Conservation (phyloP, 139 green algal species). For the Chlamydomonas eustigma region DNA sequence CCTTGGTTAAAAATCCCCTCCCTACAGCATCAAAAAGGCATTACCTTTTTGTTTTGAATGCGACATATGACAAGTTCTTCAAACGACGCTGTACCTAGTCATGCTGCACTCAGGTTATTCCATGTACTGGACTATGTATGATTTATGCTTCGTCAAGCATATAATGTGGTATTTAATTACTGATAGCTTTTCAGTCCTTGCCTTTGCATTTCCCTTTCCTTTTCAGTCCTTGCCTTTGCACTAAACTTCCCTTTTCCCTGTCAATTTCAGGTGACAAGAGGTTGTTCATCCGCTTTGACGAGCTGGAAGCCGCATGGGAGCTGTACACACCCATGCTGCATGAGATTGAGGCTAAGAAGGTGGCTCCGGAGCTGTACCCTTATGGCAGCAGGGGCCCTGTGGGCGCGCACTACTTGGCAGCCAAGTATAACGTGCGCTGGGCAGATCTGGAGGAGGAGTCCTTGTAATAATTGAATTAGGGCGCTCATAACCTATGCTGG, state of each 20-base stretch:
- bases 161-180: no score
- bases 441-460: slow-evolving; percentile 66
- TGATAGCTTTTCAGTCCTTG: no score
- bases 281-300: slow-evolving; percentile 80
- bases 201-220: neutral
- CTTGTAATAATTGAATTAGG: no score
- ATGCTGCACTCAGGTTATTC: no score
- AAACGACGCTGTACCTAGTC: no score
- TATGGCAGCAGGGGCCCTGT: slow-evolving; percentile 94
- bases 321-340: slow-evolving; percentile 87
- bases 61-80: no score
- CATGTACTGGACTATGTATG: no score
- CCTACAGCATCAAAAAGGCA: no score
- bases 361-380: slow-evolving; percentile 93
- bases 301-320: slow-evolving; percentile 92
- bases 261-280: slow-evolving; percentile 52
- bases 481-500: no score
- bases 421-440: slow-evolving; percentile 95
- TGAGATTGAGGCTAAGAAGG: slow-evolving; percentile 40
- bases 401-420: slow-evolving; percentile 95
- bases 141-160: no score
- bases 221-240: neutral
- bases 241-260: neutral
- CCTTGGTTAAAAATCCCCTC: no score
- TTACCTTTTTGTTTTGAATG: no score